phyloP scores from a whole-genome alignment of 31 red algal species.

The Porphyra umbilicalis region DNA sequence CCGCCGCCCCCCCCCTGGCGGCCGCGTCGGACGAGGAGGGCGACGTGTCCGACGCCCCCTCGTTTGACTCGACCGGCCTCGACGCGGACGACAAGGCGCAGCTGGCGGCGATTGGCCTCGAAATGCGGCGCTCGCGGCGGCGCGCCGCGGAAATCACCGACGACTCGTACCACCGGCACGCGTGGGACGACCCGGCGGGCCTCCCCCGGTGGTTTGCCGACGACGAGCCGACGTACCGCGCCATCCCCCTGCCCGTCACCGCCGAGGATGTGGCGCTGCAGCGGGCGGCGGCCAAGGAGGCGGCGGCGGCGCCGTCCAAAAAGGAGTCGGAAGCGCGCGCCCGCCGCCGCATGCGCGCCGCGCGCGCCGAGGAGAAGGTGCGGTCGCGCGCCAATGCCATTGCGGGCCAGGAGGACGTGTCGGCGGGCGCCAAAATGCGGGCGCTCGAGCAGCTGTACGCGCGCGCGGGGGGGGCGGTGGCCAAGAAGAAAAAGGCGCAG shows the following conservation, averaged over 20 bases:
- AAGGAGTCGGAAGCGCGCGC: conserved; percentile 86
- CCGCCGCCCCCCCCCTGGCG: background rate
- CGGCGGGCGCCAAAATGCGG: conserved; percentile 52
- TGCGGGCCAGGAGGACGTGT: conserved; percentile 63
- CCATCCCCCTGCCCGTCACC: conserved; percentile 37
- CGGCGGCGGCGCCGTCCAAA: conserved; percentile 62
- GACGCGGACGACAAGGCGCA: conserved; percentile 76
- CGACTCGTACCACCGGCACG: conserved; percentile 81
- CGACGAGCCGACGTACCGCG: conserved; percentile 64
- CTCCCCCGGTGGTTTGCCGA: conserved; percentile 96
- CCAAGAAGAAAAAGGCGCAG: conserved; percentile 59
- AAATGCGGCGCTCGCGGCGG: conserved; percentile 53
- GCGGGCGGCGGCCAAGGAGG: conserved; percentile 63
- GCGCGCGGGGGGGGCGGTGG: conserved; percentile 26
- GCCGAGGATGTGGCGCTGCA: conserved; percentile 67
- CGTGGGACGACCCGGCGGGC: conserved; percentile 72
- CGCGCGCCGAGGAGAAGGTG: conserved; percentile 57
- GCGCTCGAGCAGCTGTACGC: conserved; percentile 78
- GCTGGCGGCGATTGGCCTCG: conserved; percentile 65
- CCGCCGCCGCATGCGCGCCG: conserved; percentile 29
- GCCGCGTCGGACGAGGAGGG: background rate
- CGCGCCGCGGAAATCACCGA: conserved; percentile 63
- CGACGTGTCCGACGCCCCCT: conserved; percentile 21
- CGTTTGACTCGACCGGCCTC: conserved; percentile 60
- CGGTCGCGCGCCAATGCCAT: conserved; percentile 73